Evolutionary conservation across 441 rosid species (phyloP).

Genomic region (Erodium trifolium): DNA sequence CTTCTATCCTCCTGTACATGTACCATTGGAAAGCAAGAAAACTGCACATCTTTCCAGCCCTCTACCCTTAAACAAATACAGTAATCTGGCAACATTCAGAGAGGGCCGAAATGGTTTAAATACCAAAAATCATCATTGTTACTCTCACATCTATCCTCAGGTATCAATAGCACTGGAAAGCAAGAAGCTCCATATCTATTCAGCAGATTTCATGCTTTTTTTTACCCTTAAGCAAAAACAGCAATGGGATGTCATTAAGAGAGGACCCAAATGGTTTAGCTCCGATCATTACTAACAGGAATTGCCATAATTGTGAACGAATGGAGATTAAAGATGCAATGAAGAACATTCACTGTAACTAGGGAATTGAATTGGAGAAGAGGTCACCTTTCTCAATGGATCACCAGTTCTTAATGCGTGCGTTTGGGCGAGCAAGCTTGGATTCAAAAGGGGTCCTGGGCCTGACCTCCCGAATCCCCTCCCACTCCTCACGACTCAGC

Average conservation of each 20-base stretch:
- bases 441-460: constrained; percentile 97
- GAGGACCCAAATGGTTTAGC: not conserved
- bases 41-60: too few species aligned
- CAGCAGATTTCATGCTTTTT: not conserved
- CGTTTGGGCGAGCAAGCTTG: constrained; percentile 72
- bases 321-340: not conserved
- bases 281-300: not conserved
- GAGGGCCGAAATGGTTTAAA: too few species aligned
- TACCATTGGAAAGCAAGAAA: too few species aligned
- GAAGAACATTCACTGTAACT: not conserved
- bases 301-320: not conserved
- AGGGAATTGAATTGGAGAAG: not conserved
- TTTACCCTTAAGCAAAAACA: not conserved
- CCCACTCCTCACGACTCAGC: constrained; percentile 88
- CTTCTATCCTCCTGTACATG: too few species aligned
- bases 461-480: constrained; percentile 69
- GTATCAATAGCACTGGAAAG: not conserved
- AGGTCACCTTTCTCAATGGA: constrained; percentile 21
- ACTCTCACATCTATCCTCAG: not conserved
- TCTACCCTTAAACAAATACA: too few species aligned
- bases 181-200: not conserved
- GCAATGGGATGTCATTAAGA: not conserved
- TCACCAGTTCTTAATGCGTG: constrained; percentile 82
- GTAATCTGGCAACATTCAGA: too few species aligned
- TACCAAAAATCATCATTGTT: not conserved